These are phyloP conservation scores for Leccinum obscurum DNA, from an alignment of 768 basidiomycete genomes.

Conservation along the genomic window DNA sequence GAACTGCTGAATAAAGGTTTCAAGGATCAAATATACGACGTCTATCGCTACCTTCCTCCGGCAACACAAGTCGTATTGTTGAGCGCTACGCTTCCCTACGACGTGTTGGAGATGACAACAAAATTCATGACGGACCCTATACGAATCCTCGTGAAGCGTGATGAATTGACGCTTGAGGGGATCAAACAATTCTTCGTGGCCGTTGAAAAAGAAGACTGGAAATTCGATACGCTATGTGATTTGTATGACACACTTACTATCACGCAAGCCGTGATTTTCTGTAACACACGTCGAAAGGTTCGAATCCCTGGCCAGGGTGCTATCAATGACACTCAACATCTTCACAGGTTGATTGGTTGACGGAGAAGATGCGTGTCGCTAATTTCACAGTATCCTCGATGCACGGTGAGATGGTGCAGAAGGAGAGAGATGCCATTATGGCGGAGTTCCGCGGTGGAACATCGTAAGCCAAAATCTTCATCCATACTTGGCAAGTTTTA, in stretches of 20 bases:
- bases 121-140: constrained; percentile 99
- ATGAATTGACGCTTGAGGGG: constrained; percentile 95
- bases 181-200: constrained; percentile 98
- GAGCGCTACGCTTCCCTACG: constrained; percentile 94
- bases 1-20: constrained; percentile 97
- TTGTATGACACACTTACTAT: constrained; percentile 98
- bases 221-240: constrained; percentile 97
- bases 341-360: constrained; percentile 90
- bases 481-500: constrained; percentile 6
- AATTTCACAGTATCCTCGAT: constrained; percentile 97
- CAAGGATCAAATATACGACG: constrained; percentile 99
- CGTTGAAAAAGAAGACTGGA: constrained; percentile 99
- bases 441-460: constrained; percentile 92
- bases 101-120: constrained; percentile 98
- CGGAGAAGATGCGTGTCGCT: constrained; percentile 98
- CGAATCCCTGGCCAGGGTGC: constrained; percentile 14
- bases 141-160: constrained; percentile 98
- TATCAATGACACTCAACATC: constrained; percentile 10
- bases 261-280: constrained; percentile 99
- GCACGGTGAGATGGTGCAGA: constrained; percentile 97
- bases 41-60: constrained; percentile 95
- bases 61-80: constrained; percentile 96
- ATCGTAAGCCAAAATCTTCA: constrained; percentile 54
- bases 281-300: constrained; percentile 96
- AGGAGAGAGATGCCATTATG: constrained; percentile 96